These are phyloP conservation scores for Grigorovia jiainica DNA, from an alignment of 805 yeast species.

Conservation along the genomic window DNA sequence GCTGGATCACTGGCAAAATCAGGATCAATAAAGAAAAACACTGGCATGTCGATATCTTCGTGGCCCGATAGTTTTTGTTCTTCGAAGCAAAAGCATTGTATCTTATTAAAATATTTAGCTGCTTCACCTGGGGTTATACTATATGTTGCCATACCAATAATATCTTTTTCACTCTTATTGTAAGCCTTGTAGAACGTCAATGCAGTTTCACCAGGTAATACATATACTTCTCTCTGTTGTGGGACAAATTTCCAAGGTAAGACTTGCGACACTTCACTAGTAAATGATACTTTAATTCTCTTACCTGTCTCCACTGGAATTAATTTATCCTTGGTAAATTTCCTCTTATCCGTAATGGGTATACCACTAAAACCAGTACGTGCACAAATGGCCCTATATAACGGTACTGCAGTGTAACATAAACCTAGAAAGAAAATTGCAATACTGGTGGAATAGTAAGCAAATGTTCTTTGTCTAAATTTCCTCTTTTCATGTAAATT, in stretches of 20 bases:
- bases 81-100: conserved; percentile 97
- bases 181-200: conserved; percentile 90
- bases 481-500: conserved; percentile 19
- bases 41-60: conserved; percentile 98
- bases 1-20: conserved; percentile 89
- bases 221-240: conserved; percentile 84
- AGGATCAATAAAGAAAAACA: conserved; percentile 93
- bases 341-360: conserved; percentile 76
- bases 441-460: conserved; percentile 60
- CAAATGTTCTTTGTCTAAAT: conserved; percentile 42
- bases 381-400: conserved; percentile 84
- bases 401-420: conserved; percentile 85
- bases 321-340: conserved; percentile 78
- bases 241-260: conserved; percentile 95
- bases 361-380: conserved; percentile 95
- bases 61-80: conserved; percentile 91
- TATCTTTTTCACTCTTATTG: conserved; percentile 75
- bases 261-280: conserved; percentile 83
- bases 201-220: conserved; percentile 96
- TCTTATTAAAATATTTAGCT: conserved; percentile 92
- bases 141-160: conserved; percentile 97
- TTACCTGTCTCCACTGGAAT: conserved; percentile 80
- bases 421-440: conserved; percentile 63
- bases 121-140: conserved; percentile 94
- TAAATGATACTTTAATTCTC: conserved; percentile 74